phyloP scores from a whole-genome alignment of 805 yeast genomes.

The Middelhovenomyces tepae region DNA sequence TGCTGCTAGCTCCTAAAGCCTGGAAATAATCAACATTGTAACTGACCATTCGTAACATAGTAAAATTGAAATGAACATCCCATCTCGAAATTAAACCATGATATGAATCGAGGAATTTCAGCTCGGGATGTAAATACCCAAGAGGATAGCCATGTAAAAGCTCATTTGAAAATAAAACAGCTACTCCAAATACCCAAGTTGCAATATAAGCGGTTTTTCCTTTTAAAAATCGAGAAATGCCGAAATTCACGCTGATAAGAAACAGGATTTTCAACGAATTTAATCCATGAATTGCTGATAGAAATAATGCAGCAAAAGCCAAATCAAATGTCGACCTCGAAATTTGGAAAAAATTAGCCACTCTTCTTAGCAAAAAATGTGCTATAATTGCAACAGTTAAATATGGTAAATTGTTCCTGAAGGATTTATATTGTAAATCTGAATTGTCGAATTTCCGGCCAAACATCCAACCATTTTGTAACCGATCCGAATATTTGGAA shows the following conservation, averaged over 20 bases:
- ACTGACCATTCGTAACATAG: slow-evolving; percentile 74
- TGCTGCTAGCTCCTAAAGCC: slow-evolving; percentile 8
- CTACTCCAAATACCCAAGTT: slow-evolving; percentile 77
- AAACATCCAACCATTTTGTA: slow-evolving; percentile 80
- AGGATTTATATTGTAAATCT: slow-evolving; percentile 80
- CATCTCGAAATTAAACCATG: slow-evolving; percentile 79
- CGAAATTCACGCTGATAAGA: slow-evolving; percentile 49
- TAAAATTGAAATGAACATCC: slow-evolving; percentile 94
- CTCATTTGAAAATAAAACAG: slow-evolving; percentile 70
- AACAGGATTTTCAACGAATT: slow-evolving; percentile 52
- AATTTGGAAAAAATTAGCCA: slow-evolving; percentile 20
- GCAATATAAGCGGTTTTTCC: slow-evolving; percentile 13
- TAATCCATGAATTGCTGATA: slow-evolving; percentile 73
- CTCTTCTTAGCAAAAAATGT: slow-evolving; percentile 47
- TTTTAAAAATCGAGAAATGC: slow-evolving; percentile 32
- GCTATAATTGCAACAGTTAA: slow-evolving; percentile 44
- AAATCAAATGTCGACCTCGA: slow-evolving; percentile 57
- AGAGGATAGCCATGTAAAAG: slow-evolving; percentile 45
- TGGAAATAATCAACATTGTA: slow-evolving; percentile 62
- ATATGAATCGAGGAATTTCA: slow-evolving; percentile 53
- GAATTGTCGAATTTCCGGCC: slow-evolving; percentile 84
- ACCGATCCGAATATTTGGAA: slow-evolving; percentile 46
- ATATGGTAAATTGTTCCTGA: slow-evolving; percentile 68
- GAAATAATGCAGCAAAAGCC: slow-evolving; percentile 57
- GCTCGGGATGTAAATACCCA: slow-evolving; percentile 32